A percentile compares a stretch with the other conserved stretches of the same genome.
phyloP scores from a whole-genome alignment of 176 grass and related monocot genomes.

The Alopecurus myosuroides region DNA sequence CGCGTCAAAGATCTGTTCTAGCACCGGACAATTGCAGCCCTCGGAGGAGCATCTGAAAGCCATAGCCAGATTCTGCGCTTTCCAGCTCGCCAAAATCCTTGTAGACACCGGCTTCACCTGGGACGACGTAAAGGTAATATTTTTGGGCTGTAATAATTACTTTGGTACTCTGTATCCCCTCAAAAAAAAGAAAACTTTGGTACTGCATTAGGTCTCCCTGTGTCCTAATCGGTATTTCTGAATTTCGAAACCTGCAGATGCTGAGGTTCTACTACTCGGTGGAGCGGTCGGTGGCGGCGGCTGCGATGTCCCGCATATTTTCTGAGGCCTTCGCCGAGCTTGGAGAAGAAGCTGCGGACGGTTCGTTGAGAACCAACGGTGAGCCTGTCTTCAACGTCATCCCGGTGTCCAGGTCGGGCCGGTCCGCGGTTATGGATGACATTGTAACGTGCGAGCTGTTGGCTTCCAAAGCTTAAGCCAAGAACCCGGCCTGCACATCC shows the following conservation, averaged over 20 bases:
- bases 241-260: constrained; percentile 44
- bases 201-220: background rate
- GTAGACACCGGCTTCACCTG: constrained; percentile 48
- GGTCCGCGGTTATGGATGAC: constrained; percentile 40
- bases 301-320: constrained; percentile 23
- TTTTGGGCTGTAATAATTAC: background rate
- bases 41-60: constrained; percentile 41
- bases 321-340: constrained; percentile 45
- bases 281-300: constrained; percentile 4
- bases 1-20: constrained; percentile 48
- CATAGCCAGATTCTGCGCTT: constrained; percentile 48
- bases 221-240: background rate
- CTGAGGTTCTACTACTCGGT: constrained; percentile 70
- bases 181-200: no score
- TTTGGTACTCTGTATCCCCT: no score
- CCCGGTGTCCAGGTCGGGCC: constrained; percentile 64
- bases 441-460: constrained; percentile 77
- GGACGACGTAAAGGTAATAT: constrained; percentile 52
- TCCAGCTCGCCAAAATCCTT: constrained; percentile 51
- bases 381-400: constrained; percentile 54
- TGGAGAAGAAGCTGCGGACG: background rate
- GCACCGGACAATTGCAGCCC: background rate
- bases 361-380: background rate
- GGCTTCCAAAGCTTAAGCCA: constrained; percentile 49
- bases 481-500: background rate